Base-by-base conservation (phyloP, 306 rosid genomes). In the Calophaca sinica region DNA sequence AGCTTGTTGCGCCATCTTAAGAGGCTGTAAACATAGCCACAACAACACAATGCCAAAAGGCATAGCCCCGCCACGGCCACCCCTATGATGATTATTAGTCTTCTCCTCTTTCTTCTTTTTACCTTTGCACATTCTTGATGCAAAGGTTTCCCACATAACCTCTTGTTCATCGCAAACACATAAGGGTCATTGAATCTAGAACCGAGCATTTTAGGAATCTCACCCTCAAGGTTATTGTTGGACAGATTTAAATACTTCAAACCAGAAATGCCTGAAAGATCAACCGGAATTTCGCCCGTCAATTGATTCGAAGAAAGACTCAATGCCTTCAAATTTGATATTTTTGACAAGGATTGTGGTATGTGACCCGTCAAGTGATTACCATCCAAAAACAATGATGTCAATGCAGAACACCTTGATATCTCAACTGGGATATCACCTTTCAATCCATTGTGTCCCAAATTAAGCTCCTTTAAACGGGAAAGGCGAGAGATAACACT, bases 1-100 rank as follows among this genome's bases (percentile, higher is more conserved):
- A 92, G 89, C 87, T 80, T 92, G 50, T 78, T 80, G 4, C 93
- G 90, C 97, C 97, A 92, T 11, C 91, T 83, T n/a, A 82, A 62
- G 49, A 92, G 90, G 81, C 97, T 85, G 65, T 84, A 92, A 41
- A 92, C 45, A 57, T 88, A 92, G 75, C 89, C 93, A 26, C 96
- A 87, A 9, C 93, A 92, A 35, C 87, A 92, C 53, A 92, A 11
- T 4, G 84, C 85, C 81, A 92, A 9, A 49, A 92, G 74, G 75
- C 62, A 79, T 70, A 84, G 70, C 49, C 96, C 97, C 1, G 83
- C 93, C 4, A 71, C 50, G 4, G 92, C 85, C 62, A 92, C 81
- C 1, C 83, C 83, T 67, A 85, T 79, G n/a, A 85, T 63, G 9
- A 89, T 68, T 52, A 92, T 82, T 50, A 89, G 80, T 74, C 62